Base-by-base conservation (phyloP, 2,329 filamentous ascomycete species). In the Exophiala sideris region DNA sequence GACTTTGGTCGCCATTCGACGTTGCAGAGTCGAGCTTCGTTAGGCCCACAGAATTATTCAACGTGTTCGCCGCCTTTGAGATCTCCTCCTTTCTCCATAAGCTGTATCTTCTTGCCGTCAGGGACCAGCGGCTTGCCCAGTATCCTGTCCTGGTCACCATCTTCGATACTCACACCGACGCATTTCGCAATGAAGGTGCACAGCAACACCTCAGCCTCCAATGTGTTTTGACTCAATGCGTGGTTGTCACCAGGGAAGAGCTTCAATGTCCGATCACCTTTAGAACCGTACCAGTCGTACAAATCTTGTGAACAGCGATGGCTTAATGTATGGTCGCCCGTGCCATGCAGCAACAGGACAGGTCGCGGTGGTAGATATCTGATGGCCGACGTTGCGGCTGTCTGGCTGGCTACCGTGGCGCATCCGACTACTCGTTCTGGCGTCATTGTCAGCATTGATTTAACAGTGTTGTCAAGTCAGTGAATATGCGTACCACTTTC, bases 211-310 rank as follows among this genome's bases (percentile, higher is more conserved):
- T 76, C 73, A 1, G 67, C 73, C 53, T 67, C 57, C 32, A 59
- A 50, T 38, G 70, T 68, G 56, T 73, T 71, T 24, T 50, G 47
- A n/a, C 65, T 72, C 47, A 76, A 61, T 10, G 70, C 69, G 64
- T 77, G 73, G 59, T 75, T 70, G 54, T 76, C 73, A 0, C 67
- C 66, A 5, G 71, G 65, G 59, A 74, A 76, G 2, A 75, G 56
- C 54, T 70, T 67, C 58, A 75, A 40, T 56, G 65, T 62, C 33
- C 69, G 59, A 12, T 67, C 52, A 1, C 68, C 70, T n/a, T 59
- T 54, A 1, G 45, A 48, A 0, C 70, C 70, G 62, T 76, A 76
- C 58, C 63, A 59, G 12, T 63, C 58, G 55, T 68, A 73, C 54
- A 76, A 52, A 46, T 64, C 60, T 58, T 70, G 62, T 33, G 68